Conservation (phyloP, 768 basidiomycete species). For the Dacryopinax spathularia region DNA sequence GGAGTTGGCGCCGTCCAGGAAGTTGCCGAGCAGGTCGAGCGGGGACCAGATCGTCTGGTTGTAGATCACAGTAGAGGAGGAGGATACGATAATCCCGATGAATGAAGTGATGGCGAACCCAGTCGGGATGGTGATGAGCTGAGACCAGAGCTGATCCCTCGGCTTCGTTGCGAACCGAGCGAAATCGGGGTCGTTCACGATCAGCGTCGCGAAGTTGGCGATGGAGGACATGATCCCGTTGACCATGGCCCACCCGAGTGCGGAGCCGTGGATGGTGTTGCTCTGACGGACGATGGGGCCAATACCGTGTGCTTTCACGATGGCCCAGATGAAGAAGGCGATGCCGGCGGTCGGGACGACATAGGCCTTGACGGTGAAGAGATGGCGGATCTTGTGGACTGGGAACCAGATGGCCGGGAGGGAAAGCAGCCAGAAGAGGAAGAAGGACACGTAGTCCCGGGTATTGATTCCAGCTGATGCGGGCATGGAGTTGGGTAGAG, state of each 20-base stretch:
- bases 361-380: conserved; percentile 67
- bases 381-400: conserved; percentile 64
- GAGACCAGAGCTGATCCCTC: conserved; percentile 40
- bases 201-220: conserved; percentile 54
- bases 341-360: conserved; percentile 57
- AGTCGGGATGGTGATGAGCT: conserved; percentile 56
- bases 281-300: conserved; percentile 60
- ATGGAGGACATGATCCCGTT: conserved; percentile 61
- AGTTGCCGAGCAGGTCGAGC: conserved; percentile 52
- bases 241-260: conserved; percentile 64
- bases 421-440: conserved; percentile 73
- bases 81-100: conserved; percentile 69
- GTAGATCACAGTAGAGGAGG: conserved; percentile 59
- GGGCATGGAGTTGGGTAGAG: conserved; percentile 47
- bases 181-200: conserved; percentile 62
- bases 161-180: conserved; percentile 41
- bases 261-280: conserved; percentile 46
- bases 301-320: conserved; percentile 61
- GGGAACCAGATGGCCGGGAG: conserved; percentile 73
- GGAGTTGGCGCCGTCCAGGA: conserved; percentile 26
- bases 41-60: conserved; percentile 69
- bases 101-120: conserved; percentile 63
- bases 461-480: conserved; percentile 58
- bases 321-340: conserved; percentile 63
- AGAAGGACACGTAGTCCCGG: conserved; percentile 66